A percentile compares a stretch with the other conserved stretches of the same genome.
Conservation (phyloP, 768 basidiomycete species). For the Pholiota conissans region DNA sequence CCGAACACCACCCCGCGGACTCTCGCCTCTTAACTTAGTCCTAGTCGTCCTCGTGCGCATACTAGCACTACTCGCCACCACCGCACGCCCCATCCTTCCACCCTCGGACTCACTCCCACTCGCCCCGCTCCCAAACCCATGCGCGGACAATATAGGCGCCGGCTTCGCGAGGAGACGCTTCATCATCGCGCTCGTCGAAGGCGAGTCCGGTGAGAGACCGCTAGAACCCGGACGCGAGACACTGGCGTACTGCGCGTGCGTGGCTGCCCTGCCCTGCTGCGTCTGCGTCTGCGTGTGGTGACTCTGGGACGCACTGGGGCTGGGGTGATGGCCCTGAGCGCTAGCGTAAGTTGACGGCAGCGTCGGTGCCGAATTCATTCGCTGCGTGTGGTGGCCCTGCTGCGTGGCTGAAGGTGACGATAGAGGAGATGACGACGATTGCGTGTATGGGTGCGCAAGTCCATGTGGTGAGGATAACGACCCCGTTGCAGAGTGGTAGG, state of each 20-base stretch:
- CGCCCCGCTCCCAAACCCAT: constrained; percentile 8
- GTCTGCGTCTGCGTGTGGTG: not conserved
- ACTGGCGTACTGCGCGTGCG: constrained; percentile 8
- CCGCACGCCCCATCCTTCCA: not conserved
- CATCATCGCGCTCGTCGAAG: constrained; percentile 22
- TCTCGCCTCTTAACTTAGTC: not conserved
- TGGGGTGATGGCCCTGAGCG: not conserved
- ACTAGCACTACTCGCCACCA: not conserved
- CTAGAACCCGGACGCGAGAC: not conserved
- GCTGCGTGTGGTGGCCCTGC: not conserved
- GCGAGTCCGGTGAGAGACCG: constrained; percentile 14
- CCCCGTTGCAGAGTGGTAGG: not conserved
- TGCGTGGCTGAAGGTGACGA: not conserved
- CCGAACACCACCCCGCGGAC: not conserved
- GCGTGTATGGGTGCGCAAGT: too few relatives aligned
- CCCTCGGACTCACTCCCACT: constrained; percentile 18
- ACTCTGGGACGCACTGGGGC: not conserved
- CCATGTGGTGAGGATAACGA: constrained; percentile 4
- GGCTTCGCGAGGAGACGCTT: constrained; percentile 38
- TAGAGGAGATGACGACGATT: constrained; percentile 1
- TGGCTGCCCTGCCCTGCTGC: not conserved
- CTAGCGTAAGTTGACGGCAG: not conserved
- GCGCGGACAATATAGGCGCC: constrained; percentile 13
- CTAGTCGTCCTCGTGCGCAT: not conserved
- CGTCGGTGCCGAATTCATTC: not conserved